These are phyloP conservation scores for Penicillium longicatenatum DNA, from an alignment of 495 filamentous ascomycete genomes.

Conservation along the genomic window DNA sequence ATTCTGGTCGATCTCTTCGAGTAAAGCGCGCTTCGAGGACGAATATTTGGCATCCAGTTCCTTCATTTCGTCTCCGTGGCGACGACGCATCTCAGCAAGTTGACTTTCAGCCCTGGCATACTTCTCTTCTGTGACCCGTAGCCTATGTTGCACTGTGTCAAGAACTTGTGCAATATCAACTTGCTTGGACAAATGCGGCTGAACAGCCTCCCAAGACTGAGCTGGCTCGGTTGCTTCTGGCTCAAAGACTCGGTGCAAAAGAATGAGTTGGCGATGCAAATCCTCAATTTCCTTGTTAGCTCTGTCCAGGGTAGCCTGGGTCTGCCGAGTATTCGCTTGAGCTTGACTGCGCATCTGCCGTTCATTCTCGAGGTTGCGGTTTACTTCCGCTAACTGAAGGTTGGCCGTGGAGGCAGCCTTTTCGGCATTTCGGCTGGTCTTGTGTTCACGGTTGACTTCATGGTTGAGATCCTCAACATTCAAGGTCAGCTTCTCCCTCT, in stretches of 20 bases:
- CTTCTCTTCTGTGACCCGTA: conserved; percentile 83
- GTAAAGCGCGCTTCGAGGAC: conserved; percentile 66
- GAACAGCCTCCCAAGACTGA: conserved; percentile 63
- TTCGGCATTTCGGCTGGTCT: conserved; percentile 87
- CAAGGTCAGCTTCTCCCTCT: conserved; percentile 90
- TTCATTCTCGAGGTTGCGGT: conserved; percentile 88
- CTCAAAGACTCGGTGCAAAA: conserved; percentile 83
- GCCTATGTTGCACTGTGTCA: conserved; percentile 82
- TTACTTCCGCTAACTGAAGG: conserved; percentile 84
- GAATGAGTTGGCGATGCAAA: conserved; percentile 74
- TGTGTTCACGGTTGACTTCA: conserved; percentile 87
- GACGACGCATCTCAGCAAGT: conserved; percentile 72
- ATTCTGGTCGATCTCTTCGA: conserved; percentile 89
- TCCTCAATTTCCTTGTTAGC: conserved; percentile 78
- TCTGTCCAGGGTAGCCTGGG: conserved; percentile 75
- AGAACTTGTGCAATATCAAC: conserved; percentile 85
- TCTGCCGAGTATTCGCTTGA: conserved; percentile 78
- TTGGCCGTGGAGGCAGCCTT: conserved; percentile 81
- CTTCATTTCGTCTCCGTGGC: conserved; percentile 70
- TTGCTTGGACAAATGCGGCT: conserved; percentile 60
- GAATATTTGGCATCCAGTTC: conserved; percentile 73
- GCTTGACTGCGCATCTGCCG: conserved; percentile 82
- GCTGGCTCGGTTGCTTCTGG: conserved; percentile 65
- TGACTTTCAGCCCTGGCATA: conserved; percentile 83
- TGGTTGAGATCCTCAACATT: conserved; percentile 92